A percentile compares a stretch with the other conserved stretches of the same genome.
phyloP scores from a whole-genome alignment of 495 filamentous ascomycete genomes.

The Daldinia vernicosa region DNA sequence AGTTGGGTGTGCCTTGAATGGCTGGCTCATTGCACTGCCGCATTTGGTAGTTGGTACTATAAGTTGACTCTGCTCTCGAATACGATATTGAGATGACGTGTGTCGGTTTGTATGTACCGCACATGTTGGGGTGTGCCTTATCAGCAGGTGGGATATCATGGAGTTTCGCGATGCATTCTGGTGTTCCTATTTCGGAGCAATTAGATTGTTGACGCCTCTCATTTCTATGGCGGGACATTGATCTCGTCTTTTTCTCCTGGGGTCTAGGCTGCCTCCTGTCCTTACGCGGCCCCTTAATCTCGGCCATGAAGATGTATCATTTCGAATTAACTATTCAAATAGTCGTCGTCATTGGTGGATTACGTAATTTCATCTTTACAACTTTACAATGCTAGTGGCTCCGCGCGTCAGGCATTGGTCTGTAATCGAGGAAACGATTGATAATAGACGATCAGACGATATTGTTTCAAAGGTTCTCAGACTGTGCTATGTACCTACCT shows the following conservation, averaged over 20 bases:
- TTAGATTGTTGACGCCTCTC: neutral
- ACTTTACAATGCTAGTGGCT: too few relatives aligned
- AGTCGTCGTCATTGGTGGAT: too few relatives aligned
- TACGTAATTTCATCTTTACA: too few relatives aligned
- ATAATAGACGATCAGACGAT: too few relatives aligned
- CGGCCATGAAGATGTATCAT: too few relatives aligned
- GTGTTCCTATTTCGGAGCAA: neutral
- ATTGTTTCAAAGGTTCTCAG: too few relatives aligned
- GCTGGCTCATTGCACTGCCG: neutral
- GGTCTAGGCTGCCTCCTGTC: neutral
- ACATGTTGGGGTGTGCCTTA: slow-evolving; percentile 50
- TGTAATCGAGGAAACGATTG: too few relatives aligned
- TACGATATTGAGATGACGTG: slow-evolving; percentile 50
- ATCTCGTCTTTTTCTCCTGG: neutral
- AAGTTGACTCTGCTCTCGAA: slow-evolving; percentile 37
- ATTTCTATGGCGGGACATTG: neutral
- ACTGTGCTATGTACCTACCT: too few relatives aligned
- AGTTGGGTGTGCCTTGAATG: neutral
- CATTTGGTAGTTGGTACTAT: neutral
- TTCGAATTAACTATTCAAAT: too few relatives aligned
- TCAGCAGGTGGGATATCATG: slow-evolving; percentile 20
- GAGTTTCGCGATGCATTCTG: neutral
- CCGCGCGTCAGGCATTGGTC: too few relatives aligned
- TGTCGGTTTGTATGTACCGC: slow-evolving; percentile 56
- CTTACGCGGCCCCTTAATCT: neutral